These are phyloP conservation scores for Ophiobolus disseminans DNA, from an alignment of 2,329 filamentous ascomycete species.

Conservation along the genomic window DNA sequence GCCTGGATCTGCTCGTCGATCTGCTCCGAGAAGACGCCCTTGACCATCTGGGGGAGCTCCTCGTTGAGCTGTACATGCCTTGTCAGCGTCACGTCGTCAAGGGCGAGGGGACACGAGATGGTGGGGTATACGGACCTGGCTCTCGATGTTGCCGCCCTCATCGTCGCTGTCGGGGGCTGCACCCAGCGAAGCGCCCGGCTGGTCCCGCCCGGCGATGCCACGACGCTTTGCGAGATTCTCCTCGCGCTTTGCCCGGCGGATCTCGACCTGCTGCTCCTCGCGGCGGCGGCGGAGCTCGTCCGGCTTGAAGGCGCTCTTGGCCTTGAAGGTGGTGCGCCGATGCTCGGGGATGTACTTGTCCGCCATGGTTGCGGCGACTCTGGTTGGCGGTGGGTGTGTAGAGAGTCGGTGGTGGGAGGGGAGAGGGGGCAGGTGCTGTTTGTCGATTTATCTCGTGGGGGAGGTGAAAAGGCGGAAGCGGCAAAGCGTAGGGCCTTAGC, in stretches of 20 bases:
- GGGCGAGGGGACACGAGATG: slow-evolving; percentile 11
- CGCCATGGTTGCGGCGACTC: slow-evolving; percentile 72
- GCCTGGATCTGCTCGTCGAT: slow-evolving; percentile 97
- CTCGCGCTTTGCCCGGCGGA: slow-evolving; percentile 97
- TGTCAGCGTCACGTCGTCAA: slow-evolving; percentile 21
- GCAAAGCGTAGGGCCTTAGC: slow-evolving; percentile 34
- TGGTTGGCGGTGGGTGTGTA: slow-evolving; percentile 23
- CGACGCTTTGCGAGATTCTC: slow-evolving; percentile 98
- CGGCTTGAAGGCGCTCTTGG: slow-evolving; percentile 98
- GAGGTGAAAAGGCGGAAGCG: slow-evolving; percentile 47
- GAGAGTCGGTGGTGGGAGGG: slow-evolving; percentile 21
- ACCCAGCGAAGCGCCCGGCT: slow-evolving; percentile 81
- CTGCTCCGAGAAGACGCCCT: slow-evolving; percentile 97
- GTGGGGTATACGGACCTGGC: slow-evolving; percentile 73
- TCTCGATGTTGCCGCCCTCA: slow-evolving; percentile 92
- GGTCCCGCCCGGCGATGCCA: slow-evolving; percentile 80
- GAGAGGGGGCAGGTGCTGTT: slow-evolving; percentile 36
- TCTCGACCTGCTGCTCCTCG: slow-evolving; percentile 99
- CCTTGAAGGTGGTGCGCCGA: slow-evolving; percentile 99
- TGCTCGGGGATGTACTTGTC: slow-evolving; percentile 99
- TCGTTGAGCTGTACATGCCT: slow-evolving; percentile 76
- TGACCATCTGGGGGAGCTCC: slow-evolving; percentile 97
- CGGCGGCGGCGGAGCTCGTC: slow-evolving; percentile 97
- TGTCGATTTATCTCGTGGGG: slow-evolving; percentile 38
- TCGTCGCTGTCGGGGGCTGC: slow-evolving; percentile 96